Base-by-base conservation (phyloP, 2,329 filamentous ascomycete species). In the Fusarium sororula region DNA sequence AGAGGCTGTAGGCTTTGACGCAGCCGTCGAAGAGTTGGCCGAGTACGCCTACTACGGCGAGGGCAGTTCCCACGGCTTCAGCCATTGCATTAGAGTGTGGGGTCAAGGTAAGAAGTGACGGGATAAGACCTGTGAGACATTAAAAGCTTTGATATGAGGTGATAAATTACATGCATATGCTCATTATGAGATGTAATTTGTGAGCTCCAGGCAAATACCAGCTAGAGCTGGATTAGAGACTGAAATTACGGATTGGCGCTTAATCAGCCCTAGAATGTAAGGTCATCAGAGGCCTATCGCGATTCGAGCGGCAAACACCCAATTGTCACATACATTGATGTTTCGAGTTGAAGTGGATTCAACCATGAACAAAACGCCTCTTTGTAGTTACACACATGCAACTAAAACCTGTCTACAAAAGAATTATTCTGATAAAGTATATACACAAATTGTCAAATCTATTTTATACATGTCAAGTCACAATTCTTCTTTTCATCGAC, bases 11-110 rank as follows among this genome's bases (percentile, higher is more conserved):
- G 15, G 84, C 84, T 66, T 83, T 84, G 66, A 86, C 80, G 78
- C 85, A 86, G 37, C 84, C 84, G 70, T 85, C 82, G 60, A 86
- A 87, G 56, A 86, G 81, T 72, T 87, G 84, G 42, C 84, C 84
- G 28, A 87, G 77, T 53, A 85, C 78, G 68, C 85, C 85, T 18
- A 86, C 82, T 3, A 84, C 83, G 64, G 82, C 84, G 32, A 86
- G 78, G 20, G 83, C 82, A 41, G 84, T 84, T 63, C 84, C 84
- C 20, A 85, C 69, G 37, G 81, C 75, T 77, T 86, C 85, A 54
- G 83, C 83, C 70, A 78, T 80, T 58, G 42, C 18, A 47, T 37
- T 26, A 24, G 53, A 20, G 45, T 54, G 51, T 45, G 35, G 35
- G 51, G 35, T 55, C 26, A 56, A 37, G 53, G 51, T 37, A 28